These are phyloP conservation scores for Ceratocystis harringtonii DNA, from an alignment of 2,329 filamentous ascomycete genomes.

Conservation along the genomic window DNA sequence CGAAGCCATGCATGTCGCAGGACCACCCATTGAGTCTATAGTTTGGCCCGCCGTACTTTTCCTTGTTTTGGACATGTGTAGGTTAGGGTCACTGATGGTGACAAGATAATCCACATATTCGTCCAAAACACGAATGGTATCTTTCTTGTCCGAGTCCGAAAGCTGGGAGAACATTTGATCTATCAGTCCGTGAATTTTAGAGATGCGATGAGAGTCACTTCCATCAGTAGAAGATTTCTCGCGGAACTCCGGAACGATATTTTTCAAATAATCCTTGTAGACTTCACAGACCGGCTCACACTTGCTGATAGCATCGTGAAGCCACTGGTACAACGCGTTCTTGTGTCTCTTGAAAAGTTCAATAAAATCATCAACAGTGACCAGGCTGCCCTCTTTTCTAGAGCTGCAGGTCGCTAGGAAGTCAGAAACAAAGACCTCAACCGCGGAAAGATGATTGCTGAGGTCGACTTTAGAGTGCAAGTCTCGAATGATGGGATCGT, in stretches of 20 bases:
- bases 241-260: conserved; percentile 10
- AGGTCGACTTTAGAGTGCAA: conserved; percentile 60
- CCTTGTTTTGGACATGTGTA: conserved; percentile 3
- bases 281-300: conserved; percentile 11
- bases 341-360: conserved; percentile 49
- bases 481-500: conserved; percentile 58
- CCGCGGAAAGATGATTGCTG: conserved; percentile 49
- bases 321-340: conserved; percentile 48
- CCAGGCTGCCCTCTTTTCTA: conserved; percentile 25
- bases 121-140: not conserved
- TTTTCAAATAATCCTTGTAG: conserved; percentile 14
- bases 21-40: conserved; percentile 14
- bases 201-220: not conserved
- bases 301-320: conserved; percentile 42
- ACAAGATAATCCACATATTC: conserved; percentile 15
- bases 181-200: conserved; percentile 11
- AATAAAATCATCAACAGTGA: conserved; percentile 59
- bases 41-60: not conserved
- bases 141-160: not conserved
- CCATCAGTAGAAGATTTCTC: not conserved
- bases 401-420: conserved; percentile 36
- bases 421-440: conserved; percentile 54
- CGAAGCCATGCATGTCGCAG: conserved; percentile 15
- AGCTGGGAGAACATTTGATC: conserved; percentile 3
- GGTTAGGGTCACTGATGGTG: conserved; percentile 13